A percentile compares a stretch with the other conserved stretches of the same genome.
These are phyloP conservation scores for Lactarius vividus DNA, from an alignment of 768 basidiomycete species.

Conservation along the genomic window DNA sequence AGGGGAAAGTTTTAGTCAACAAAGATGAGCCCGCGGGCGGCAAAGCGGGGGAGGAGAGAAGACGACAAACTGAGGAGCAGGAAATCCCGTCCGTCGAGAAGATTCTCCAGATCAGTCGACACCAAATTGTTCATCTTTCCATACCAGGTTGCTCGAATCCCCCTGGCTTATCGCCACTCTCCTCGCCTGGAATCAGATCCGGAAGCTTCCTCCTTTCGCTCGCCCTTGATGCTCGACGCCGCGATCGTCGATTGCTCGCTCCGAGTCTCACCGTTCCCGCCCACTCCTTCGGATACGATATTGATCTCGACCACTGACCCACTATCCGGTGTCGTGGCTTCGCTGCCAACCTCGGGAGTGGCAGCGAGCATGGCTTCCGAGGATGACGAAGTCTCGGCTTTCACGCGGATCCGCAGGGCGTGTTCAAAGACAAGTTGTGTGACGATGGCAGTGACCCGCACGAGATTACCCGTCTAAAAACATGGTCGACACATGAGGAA, in stretches of 20 bases:
- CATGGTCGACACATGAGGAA: not conserved
- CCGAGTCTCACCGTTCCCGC: conserved; percentile 19
- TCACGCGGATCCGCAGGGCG: conserved; percentile 51
- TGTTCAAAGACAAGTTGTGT: conserved; percentile 58
- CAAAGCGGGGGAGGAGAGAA: not conserved
- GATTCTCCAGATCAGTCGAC: conserved; percentile 52
- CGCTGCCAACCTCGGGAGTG: conserved; percentile 29
- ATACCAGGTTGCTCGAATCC: conserved; percentile 47
- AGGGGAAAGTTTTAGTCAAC: not conserved
- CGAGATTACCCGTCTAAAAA: conserved; percentile 37
- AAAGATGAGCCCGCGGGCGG: not conserved
- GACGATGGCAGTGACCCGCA: conserved; percentile 46
- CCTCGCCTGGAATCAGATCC: conserved; percentile 2
- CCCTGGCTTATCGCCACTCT: not conserved
- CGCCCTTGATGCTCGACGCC: conserved; percentile 26
- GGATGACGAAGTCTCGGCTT: conserved; percentile 36
- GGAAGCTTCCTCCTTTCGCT: conserved; percentile 15
- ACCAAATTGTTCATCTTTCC: conserved; percentile 79
- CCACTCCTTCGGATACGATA: conserved; percentile 3
- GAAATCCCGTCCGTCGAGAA: conserved; percentile 33
- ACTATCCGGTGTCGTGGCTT: conserved; percentile 27
- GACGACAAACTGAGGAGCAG: conserved; percentile 17
- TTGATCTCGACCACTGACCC: conserved; percentile 27
- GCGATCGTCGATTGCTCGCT: conserved; percentile 8
- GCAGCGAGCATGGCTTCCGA: conserved; percentile 25